Base-by-base conservation (phyloP, 2,329 filamentous ascomycete species). In the Pseudogymnoascus sp. region DNA sequence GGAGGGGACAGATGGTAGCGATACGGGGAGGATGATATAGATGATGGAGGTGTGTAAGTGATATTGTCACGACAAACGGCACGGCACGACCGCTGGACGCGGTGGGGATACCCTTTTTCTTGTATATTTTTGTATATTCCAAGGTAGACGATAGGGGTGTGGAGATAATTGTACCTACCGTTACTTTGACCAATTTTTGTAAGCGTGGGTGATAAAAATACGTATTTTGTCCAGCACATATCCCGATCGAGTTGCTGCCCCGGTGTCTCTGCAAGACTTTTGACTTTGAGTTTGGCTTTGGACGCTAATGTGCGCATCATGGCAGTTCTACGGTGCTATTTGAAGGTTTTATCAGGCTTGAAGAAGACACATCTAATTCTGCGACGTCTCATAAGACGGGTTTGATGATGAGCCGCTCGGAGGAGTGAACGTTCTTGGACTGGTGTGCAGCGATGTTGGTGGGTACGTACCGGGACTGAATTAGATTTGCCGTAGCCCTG, bases 81-180 rank as follows among this genome's bases (percentile, higher is more conserved):
- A 18, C 25, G 43, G 43, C 43, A 50, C 43, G 14, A 50, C 43
- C 25, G n/a, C 43, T 50, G 43, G 43, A 50, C 25, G 43, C 43
- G 25, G 43, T 9, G 30, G 43, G 43, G 43, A 50, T 50, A 50
- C 43, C 43, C 43, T 50, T 50, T 47, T 50, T 50, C 43, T 50
- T 50, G 43, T 50, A 50, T 50, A 50, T 50, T 22, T 50, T 50
- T 50, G 43, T 50, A 50, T 30, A 50, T 50, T 50, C 43, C 16
- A 16, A 50, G n/a, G 43, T 50, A 30, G 43, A 50, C 14, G 41
- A 50, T 50, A 50, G 22, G 41, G 25, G 6, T 50, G 41, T 30
- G 22, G 41, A 16, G 14, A 50, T 30, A 50, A 6, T 16, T 30
- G 14, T 11, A 50, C 28, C 41, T 50, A 50, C 41, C 14, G 6